A percentile compares a stretch with the other conserved stretches of the same genome.
phyloP scores from a whole-genome alignment of 2,329 filamentous ascomycete genomes.

The Lachnellula occidentalis region DNA sequence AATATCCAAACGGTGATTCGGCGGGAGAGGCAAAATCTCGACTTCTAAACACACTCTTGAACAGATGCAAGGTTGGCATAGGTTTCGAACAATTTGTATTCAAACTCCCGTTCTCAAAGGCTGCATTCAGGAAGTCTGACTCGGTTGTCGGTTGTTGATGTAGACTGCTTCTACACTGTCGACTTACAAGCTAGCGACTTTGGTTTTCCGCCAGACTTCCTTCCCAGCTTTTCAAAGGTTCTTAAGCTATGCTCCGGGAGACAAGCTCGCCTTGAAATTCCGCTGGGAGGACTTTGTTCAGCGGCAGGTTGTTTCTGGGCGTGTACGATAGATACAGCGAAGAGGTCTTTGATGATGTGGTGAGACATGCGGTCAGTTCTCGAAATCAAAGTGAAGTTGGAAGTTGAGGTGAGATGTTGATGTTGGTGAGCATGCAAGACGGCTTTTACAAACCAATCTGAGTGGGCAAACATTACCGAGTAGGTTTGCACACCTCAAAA shows the following conservation, averaged over 20 bases:
- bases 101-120: constrained; percentile 7
- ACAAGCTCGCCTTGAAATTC: neutral
- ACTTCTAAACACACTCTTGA: constrained; percentile 1
- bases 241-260: neutral
- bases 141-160: constrained; percentile 1
- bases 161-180: neutral
- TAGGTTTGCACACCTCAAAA: too few relatives aligned
- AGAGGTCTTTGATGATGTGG: too few relatives aligned
- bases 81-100: constrained; percentile 4
- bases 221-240: constrained; percentile 4
- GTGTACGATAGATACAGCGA: too few relatives aligned
- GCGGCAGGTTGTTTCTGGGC: too few relatives aligned
- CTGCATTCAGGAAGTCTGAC: neutral
- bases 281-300: too few relatives aligned
- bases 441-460: too few relatives aligned
- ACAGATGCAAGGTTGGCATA: constrained; percentile 1
- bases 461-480: too few relatives aligned
- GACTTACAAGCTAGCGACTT: neutral
- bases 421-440: too few relatives aligned
- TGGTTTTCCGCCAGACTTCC: neutral
- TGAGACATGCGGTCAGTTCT: neutral
- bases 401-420: neutral
- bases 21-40: constrained; percentile 4
- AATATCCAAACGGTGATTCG: constrained; percentile 9
- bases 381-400: neutral